Conservation (phyloP, 1,284 basidiomycete genomes). For the Austroboletus niveus region DNA sequence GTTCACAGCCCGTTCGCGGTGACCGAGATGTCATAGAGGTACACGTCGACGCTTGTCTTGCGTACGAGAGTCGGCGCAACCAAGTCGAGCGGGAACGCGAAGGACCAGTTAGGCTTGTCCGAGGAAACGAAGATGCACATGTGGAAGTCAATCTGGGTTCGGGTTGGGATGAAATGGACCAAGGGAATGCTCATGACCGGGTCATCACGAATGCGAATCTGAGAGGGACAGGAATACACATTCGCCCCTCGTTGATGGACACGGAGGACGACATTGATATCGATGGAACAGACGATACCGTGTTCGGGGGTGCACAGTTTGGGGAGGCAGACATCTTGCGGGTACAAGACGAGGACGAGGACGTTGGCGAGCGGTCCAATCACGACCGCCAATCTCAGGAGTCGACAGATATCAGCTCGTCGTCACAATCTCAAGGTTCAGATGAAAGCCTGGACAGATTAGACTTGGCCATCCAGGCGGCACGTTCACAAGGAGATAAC, state of each 20-base stretch:
- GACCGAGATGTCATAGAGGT: slow-evolving; percentile 71
- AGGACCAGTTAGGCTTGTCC: slow-evolving; percentile 15
- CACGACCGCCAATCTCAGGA: slow-evolving; percentile 13
- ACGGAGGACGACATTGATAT: slow-evolving; percentile 77
- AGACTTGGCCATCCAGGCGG: slow-evolving; percentile 49
- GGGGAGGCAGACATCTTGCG: slow-evolving; percentile 64
- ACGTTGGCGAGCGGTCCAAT: slow-evolving; percentile 12
- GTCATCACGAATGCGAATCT: slow-evolving; percentile 38
- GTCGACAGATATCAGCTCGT: neutral
- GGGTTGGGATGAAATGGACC: slow-evolving; percentile 28
- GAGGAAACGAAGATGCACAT: slow-evolving; percentile 22
- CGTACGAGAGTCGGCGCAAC: slow-evolving; percentile 47
- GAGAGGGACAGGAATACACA: slow-evolving; percentile 58
- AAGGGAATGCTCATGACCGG: slow-evolving; percentile 27
- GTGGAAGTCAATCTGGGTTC: slow-evolving; percentile 37
- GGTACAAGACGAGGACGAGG: slow-evolving; percentile 29
- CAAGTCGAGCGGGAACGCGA: slow-evolving; percentile 42
- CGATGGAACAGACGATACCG: slow-evolving; percentile 68
- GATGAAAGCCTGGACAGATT: slow-evolving; percentile 42
- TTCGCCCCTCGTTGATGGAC: slow-evolving; percentile 54
- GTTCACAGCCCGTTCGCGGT: slow-evolving; percentile 52
- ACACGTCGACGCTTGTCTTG: slow-evolving; percentile 73
- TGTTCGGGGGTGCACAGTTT: slow-evolving; percentile 70
- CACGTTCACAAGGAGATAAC: slow-evolving; percentile 48
- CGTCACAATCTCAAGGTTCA: slow-evolving; percentile 1